A percentile compares a stretch with the other conserved stretches of the same genome.
Conservation (phyloP, 352 stramenopile genomes). For the Saprolegnia diclina region DNA sequence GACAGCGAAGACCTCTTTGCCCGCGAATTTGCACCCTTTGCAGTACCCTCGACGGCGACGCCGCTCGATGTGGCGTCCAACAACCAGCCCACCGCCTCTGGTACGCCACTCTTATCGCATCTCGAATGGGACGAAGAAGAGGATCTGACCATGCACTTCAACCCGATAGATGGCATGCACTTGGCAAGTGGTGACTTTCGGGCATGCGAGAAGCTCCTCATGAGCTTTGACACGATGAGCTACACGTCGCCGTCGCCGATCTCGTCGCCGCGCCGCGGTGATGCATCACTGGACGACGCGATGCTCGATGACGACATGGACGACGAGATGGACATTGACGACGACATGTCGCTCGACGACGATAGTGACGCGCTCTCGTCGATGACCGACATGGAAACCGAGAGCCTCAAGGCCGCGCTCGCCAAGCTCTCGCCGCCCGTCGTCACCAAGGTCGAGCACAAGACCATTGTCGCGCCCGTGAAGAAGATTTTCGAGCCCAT, state of each 20-base stretch:
- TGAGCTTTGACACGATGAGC: slow-evolving; percentile 85
- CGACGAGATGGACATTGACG: slow-evolving; percentile 29
- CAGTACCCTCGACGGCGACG: slow-evolving; percentile 25
- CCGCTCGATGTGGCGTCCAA: slow-evolving; percentile 12
- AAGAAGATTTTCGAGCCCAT: slow-evolving; percentile 26
- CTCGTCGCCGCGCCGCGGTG: slow-evolving; percentile 46
- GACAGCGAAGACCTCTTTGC: slow-evolving; percentile 38
- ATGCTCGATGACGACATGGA: slow-evolving; percentile 19
- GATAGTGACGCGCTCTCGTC: slow-evolving; percentile 6
- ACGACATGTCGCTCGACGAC: slow-evolving; percentile 20
- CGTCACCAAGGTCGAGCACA: slow-evolving; percentile 24
- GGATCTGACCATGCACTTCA: neutral
- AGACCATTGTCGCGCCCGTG: slow-evolving; percentile 30
- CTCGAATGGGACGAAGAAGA: neutral
- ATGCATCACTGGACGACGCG: slow-evolving; percentile 36
- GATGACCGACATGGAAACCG: slow-evolving; percentile 20
- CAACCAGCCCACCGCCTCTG: slow-evolving; percentile 23
- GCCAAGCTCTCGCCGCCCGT: slow-evolving; percentile 5
- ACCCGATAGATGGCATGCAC: slow-evolving; percentile 37
- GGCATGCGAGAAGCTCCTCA: slow-evolving; percentile 75
- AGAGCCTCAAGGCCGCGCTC: slow-evolving; percentile 19
- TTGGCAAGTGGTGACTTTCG: slow-evolving; percentile 30
- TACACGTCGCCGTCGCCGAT: slow-evolving; percentile 77
- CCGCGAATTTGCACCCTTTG: slow-evolving; percentile 59
- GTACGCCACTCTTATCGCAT: neutral